Conservation (phyloP, 2,329 filamentous ascomycete species). For the Macrophomina tecta region DNA sequence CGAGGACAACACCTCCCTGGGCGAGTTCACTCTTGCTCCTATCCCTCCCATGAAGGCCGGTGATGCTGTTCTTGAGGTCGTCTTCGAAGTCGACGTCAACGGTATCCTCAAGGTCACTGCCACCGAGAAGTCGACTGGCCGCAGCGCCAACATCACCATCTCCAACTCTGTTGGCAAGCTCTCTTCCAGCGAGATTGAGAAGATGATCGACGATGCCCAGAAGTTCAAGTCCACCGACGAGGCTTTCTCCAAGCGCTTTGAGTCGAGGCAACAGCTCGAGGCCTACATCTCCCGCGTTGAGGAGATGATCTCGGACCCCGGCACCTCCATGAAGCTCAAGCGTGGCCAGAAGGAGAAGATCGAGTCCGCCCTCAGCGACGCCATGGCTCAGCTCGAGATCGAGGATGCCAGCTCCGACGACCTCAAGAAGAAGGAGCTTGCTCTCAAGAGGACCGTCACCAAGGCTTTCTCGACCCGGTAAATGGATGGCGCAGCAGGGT, state of each 20-base stretch:
- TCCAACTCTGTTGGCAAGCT: constrained; percentile 99
- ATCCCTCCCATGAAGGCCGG: constrained; percentile 87
- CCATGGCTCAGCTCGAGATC: constrained; percentile 96
- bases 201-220: constrained; percentile 95
- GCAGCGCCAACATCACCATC: constrained; percentile 99
- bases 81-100: constrained; percentile 99
- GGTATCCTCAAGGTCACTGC: constrained; percentile 99
- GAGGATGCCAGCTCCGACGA: constrained; percentile 91
- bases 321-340: constrained; percentile 96
- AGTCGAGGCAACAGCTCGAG: constrained; percentile 98
- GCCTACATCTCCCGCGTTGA: constrained; percentile 98
- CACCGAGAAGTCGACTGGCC: constrained; percentile 97
- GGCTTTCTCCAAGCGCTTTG: constrained; percentile 99
- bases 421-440: constrained; percentile 99
- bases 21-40: constrained; percentile 94
- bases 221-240: constrained; percentile 99
- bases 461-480: constrained; percentile 97
- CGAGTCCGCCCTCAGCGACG: constrained; percentile 93
- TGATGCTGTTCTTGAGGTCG: constrained; percentile 94
- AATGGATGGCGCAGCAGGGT: constrained; percentile 37
- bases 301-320: constrained; percentile 97
- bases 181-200: constrained; percentile 91
- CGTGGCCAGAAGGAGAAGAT: constrained; percentile 99
- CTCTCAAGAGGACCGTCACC: constrained; percentile 95
- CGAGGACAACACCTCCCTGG: constrained; percentile 96